Conservation (phyloP, 495 filamentous ascomycete species). For the Trichoderma asperelloides region DNA sequence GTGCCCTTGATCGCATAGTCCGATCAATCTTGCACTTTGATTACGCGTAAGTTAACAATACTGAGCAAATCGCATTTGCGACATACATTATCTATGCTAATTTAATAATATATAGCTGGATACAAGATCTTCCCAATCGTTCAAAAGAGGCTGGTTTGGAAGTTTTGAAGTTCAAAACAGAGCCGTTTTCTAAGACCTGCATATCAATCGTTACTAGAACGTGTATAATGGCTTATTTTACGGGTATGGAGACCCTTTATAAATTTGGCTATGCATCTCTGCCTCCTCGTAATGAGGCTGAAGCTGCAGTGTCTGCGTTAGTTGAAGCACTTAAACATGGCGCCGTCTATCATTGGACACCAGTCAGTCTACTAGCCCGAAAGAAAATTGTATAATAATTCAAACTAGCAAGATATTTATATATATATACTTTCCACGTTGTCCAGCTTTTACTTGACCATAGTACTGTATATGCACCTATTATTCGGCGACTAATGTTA, state of each 20-base stretch:
- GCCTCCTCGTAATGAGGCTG: not conserved
- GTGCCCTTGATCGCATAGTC: not conserved
- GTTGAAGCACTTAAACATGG: not conserved
- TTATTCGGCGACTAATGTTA: no score
- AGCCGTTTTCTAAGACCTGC: not conserved
- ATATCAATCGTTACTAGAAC: not conserved
- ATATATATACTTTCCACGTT: no score
- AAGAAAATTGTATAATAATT: not conserved
- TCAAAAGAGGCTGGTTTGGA: not conserved
- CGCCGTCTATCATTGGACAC: not conserved
- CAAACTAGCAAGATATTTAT: no score
- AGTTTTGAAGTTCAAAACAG: not conserved
- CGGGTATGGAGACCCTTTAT: not conserved
- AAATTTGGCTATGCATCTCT: not conserved
- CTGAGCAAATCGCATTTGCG: not conserved
- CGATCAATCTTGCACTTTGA: not conserved
- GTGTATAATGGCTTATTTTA: not conserved
- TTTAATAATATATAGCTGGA: not conserved
- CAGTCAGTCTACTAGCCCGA: not conserved
- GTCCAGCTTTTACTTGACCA: no score
- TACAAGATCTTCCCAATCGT: not conserved
- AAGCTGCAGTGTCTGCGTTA: not conserved
- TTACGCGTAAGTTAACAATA: not conserved
- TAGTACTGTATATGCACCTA: no score
- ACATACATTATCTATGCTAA: not conserved